phyloP scores from a whole-genome alignment of 2,329 filamentous ascomycete species.

The Macrophomina pseudophaseolina region DNA sequence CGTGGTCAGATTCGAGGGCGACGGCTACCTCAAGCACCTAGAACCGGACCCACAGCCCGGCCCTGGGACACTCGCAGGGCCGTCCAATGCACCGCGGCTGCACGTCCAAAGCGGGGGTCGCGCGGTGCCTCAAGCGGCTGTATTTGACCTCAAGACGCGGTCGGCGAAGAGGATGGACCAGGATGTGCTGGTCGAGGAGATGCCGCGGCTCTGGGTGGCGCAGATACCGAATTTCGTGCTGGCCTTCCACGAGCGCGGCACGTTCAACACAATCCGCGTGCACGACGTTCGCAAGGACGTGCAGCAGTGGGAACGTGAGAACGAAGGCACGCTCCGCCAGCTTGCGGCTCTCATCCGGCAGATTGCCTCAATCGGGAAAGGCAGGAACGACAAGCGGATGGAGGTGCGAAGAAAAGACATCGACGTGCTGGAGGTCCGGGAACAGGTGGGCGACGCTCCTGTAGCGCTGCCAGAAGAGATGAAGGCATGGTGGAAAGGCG shows the following conservation, averaged over 20 bases:
- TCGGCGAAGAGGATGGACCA: slow-evolving; percentile 40
- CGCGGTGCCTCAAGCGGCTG: slow-evolving; percentile 47
- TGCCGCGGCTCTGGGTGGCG: slow-evolving; percentile 55
- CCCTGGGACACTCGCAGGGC: background rate
- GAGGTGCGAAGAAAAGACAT: slow-evolving; percentile 42
- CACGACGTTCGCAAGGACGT: slow-evolving; percentile 45
- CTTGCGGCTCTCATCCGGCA: slow-evolving; percentile 39
- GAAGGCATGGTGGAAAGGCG: background rate
- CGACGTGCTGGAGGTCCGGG: slow-evolving; percentile 43
- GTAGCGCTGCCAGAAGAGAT: slow-evolving; percentile 16
- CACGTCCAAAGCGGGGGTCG: slow-evolving; percentile 33
- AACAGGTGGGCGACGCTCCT: slow-evolving; percentile 31
- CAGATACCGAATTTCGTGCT: slow-evolving; percentile 60
- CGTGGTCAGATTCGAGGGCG: slow-evolving; percentile 62
- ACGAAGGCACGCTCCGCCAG: slow-evolving; percentile 37
- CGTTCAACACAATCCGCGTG: slow-evolving; percentile 52
- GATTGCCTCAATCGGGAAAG: slow-evolving; percentile 37
- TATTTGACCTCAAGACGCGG: slow-evolving; percentile 61
- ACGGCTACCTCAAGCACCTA: slow-evolving; percentile 57
- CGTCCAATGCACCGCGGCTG: slow-evolving; percentile 27
- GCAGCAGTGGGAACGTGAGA: slow-evolving; percentile 49
- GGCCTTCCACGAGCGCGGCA: slow-evolving; percentile 53
- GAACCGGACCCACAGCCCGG: background rate
- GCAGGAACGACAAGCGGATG: slow-evolving; percentile 32
- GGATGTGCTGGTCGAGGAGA: slow-evolving; percentile 45